Evolutionary conservation across 495 filamentous ascomycete species (phyloP), one percentile per base, ranked within the genome.

Genomic region (Clohesyomyces aquaticus): DNA sequence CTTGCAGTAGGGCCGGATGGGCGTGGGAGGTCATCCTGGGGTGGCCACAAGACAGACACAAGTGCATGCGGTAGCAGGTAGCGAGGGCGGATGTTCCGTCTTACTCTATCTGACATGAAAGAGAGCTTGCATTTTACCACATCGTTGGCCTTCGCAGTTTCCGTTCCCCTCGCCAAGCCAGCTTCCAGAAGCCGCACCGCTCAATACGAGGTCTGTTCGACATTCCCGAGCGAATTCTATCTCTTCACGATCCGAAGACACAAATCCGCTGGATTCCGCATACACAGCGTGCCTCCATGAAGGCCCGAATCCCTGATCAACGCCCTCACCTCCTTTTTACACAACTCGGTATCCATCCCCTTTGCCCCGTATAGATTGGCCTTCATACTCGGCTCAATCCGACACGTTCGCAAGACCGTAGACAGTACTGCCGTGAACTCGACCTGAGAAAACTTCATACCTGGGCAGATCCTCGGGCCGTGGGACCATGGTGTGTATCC

Each of bases 391-490:
- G 60, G 60, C 18, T 23, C 43, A 0, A 63, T 8, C 0, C 60
- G 19, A 19, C 23, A 42, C 1, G 19, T 38, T 18, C 19, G n/a
- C 35, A 63, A 14, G n/a, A 63, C 46, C 4, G 47, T 55, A 32
- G 45, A 49, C 21, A 70, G 12, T 0, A 66, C 67, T 1, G 45
- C 67, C 2, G 45, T 59, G 27, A 66, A 65, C 32, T 70, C 67
- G 4, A 70, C 67, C 46, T 65, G 66, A 3, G 66, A 29, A 51
- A 69, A 65, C 41, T 70, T 70, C 57, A 64, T 62, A 47, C 67
- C 67, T 12, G 62, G 58, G 45, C 62, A 66, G 22, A 63, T 32
- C 1, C 63, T 57, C n/a, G 67, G 67, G 10, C 67, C 67, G 0
- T 11, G 9, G 35, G 62, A 52, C 67, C 67, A 70, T 21, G 52